Base-by-base conservation (phyloP, 345 rosid species). In the Gossypium rotundifolium region DNA sequence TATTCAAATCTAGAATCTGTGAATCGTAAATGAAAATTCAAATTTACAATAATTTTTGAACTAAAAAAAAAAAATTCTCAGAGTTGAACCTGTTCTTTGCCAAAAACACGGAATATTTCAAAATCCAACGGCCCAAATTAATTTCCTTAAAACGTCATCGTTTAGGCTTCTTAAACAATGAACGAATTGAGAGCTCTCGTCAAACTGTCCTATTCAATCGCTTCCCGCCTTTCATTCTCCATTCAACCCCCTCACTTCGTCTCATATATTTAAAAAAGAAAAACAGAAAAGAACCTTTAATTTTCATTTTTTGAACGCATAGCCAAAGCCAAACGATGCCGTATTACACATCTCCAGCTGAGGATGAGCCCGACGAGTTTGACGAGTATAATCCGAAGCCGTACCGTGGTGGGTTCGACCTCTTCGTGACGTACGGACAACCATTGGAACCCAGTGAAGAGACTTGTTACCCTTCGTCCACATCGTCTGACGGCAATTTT, bases 311-410 rank as follows among this genome's bases (percentile, higher is more conserved):
- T 18, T 12, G 29, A 33, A 51, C 27, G 58, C 27, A 17, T 1
- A 23, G 3, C n/a, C 18, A 53, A 53, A 17, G 18, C 54, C 58
- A 58, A 78, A 80, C 84, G 66, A 94, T 94, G 98, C 94, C 98
- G 51, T 94, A 89, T 87, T 94, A 89, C 81, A 65, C 87, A 3
- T 79, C 75, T 13, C 42, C 53, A 1, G 79, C 79, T 38, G 89
- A 84, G 11, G 85, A 91, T 11, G 91, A 82, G 0, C 94, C 85
- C 63, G 71, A 85, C 62, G 97, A 88, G 38, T 95, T 91, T 88
- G 90, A 87, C 81, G 98, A 91, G 85, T 88, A 61, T 74, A 98
- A 95, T 80, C 88, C 98, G 1, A 95, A 93, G 25, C 99, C 99
- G 0, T 95, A 91, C 83, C 90, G 92, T 2, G 99, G 99, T 2